Percentiles rank a stretch among this genome's conserved stretches.
These are phyloP conservation scores for Caryopteris hybrid DNA, from an alignment of 305 asterid species.

Conservation along the genomic window DNA sequence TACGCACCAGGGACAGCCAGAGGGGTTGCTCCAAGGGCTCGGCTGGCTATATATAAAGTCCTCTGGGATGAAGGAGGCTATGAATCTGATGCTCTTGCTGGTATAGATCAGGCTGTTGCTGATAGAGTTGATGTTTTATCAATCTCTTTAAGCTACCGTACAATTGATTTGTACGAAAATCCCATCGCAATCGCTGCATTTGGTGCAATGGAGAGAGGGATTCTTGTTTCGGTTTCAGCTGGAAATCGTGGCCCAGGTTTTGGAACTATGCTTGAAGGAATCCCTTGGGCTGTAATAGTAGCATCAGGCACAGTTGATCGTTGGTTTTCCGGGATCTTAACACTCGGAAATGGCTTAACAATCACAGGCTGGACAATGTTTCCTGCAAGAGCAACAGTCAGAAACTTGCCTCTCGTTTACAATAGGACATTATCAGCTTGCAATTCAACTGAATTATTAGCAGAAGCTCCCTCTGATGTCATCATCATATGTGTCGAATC, in stretches of 20 bases:
- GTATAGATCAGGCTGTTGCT: conserved; percentile 42
- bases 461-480: neutral
- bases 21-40: conserved; percentile 37
- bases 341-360: neutral
- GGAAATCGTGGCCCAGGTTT: conserved; percentile 31
- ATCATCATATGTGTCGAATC: conserved; percentile 22
- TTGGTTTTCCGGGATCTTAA: conserved; percentile 27
- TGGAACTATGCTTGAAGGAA: conserved; percentile 22
- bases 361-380: conserved; percentile 33
- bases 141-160: conserved; percentile 32
- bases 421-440: conserved; percentile 27
- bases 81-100: conserved; percentile 37
- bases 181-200: conserved; percentile 38
- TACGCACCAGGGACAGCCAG: conserved; percentile 37
- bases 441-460: conserved; percentile 19
- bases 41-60: conserved; percentile 33
- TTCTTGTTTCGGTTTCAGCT: conserved; percentile 38
- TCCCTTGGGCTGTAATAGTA: conserved; percentile 32
- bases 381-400: conserved; percentile 22
- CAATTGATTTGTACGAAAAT: conserved; percentile 29
- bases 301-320: conserved; percentile 33
- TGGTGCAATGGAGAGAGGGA: conserved; percentile 44
- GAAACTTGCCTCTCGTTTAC: conserved; percentile 24
- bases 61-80: conserved; percentile 28
- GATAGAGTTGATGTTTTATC: conserved; percentile 42